These are phyloP conservation scores for Chlorella vulgaris DNA, from an alignment of 139 green algal genomes.

Conservation along the genomic window DNA sequence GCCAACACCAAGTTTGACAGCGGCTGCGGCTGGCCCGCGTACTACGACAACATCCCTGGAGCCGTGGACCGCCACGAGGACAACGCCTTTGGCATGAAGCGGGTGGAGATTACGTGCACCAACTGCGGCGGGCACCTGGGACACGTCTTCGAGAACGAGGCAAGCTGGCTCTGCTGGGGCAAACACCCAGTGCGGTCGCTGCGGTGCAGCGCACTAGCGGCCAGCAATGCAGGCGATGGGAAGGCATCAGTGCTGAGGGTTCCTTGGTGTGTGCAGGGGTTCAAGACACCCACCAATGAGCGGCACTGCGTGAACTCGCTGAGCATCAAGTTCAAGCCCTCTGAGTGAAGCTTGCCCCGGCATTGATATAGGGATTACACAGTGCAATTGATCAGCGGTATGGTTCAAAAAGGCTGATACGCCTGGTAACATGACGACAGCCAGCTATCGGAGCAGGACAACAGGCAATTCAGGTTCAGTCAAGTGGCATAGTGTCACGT, in stretches of 20 bases:
- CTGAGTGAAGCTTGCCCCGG: background rate
- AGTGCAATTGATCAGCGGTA: no score
- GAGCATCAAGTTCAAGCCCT: slow-evolving; percentile 78
- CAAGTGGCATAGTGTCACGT: no score
- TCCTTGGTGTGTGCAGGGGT: slow-evolving; percentile 75
- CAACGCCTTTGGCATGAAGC: slow-evolving; percentile 54
- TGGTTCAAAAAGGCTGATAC: no score
- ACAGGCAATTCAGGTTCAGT: no score
- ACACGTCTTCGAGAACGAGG: slow-evolving; percentile 93
- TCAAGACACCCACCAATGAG: slow-evolving; percentile 87
- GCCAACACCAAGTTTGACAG: slow-evolving; percentile 93
- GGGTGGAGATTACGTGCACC: slow-evolving; percentile 84
- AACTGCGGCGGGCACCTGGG: slow-evolving; percentile 93
- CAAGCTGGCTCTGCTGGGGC: no score
- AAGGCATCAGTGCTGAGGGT: background rate
- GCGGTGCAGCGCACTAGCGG: no score
- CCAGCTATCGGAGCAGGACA: no score
- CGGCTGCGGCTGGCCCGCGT: slow-evolving; percentile 96
- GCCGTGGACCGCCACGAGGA: slow-evolving; percentile 70
- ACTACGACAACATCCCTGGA: slow-evolving; percentile 74
- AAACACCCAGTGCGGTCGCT: no score
- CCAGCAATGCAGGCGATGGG: background rate
- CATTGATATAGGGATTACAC: background rate
- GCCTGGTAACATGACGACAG: no score
- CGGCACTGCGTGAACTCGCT: slow-evolving; percentile 96